These are phyloP conservation scores for Jamesozyma piceae DNA, from an alignment of 805 yeast genomes.

Conservation along the genomic window DNA sequence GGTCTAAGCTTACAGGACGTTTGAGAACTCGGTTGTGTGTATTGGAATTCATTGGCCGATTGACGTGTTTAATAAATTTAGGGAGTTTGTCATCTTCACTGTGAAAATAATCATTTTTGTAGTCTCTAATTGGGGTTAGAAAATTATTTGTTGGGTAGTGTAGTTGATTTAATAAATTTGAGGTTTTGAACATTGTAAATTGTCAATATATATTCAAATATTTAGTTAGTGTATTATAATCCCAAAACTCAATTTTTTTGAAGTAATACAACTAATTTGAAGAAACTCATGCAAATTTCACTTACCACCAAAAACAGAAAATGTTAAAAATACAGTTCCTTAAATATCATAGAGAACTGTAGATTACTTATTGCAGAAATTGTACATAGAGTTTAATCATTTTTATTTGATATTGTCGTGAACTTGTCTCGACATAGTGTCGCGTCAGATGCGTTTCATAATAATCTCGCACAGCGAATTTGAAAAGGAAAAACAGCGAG, in stretches of 20 bases:
- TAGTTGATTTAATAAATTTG: conserved; percentile 18
- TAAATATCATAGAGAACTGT: no score
- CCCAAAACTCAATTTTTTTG: no score
- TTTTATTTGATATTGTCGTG: no score
- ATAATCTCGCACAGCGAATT: background rate
- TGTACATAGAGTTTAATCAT: no score
- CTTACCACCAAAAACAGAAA: no score
- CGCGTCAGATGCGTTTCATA: background rate
- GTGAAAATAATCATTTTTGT: conserved; percentile 25
- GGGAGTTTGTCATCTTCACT: conserved; percentile 21
- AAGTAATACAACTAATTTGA: no score
- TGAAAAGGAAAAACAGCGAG: background rate
- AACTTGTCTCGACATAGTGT: no score
- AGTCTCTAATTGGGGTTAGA: conserved; percentile 28
- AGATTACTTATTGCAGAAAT: no score
- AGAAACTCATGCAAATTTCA: no score
- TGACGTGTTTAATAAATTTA: conserved; percentile 1
- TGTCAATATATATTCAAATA: background rate
- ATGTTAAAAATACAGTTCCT: no score
- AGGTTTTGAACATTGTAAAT: conserved; percentile 29
- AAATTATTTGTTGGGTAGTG: conserved; percentile 17
- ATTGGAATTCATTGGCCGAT: background rate
- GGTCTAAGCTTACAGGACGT: conserved; percentile 23
- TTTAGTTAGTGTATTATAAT: no score
- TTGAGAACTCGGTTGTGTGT: conserved; percentile 6